Percentiles rank a stretch among this genome's conserved stretches.
phyloP scores from a whole-genome alignment of 495 filamentous ascomycete species.

The Trichodelitschia bisporula region DNA sequence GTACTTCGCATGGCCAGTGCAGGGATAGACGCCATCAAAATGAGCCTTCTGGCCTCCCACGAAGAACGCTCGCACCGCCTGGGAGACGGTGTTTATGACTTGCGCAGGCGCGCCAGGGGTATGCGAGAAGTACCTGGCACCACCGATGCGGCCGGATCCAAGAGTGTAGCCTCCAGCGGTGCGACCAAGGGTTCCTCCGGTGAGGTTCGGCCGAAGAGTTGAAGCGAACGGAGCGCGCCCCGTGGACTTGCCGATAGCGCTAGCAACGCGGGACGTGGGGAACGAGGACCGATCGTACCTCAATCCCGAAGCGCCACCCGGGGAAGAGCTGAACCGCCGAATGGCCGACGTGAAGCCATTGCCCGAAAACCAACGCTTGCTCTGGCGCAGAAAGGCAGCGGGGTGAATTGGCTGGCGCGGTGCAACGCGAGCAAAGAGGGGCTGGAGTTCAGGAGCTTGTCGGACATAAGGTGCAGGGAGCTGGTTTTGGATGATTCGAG shows the following conservation, averaged over 20 bases:
- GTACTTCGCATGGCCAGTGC: slow-evolving; percentile 52
- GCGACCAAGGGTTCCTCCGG: slow-evolving; percentile 62
- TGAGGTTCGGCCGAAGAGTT: slow-evolving; percentile 75
- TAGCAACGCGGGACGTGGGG: slow-evolving; percentile 37
- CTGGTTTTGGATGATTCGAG: too few species aligned
- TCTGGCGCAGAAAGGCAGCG: slow-evolving; percentile 43
- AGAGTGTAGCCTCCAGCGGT: slow-evolving; percentile 69
- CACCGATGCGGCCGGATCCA: slow-evolving; percentile 41
- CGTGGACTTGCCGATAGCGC: slow-evolving; percentile 37
- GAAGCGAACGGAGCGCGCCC: slow-evolving; percentile 70
- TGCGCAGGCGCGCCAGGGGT: slow-evolving; percentile 62
- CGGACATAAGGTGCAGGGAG: too few species aligned
- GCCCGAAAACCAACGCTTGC: slow-evolving; percentile 43
- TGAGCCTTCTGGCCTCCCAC: slow-evolving; percentile 67
- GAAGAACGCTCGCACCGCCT: slow-evolving; percentile 71
- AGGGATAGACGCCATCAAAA: slow-evolving; percentile 45
- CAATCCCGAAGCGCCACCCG: slow-evolving; percentile 16
- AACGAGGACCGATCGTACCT: slow-evolving; percentile 39
- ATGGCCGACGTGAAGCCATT: slow-evolving; percentile 20
- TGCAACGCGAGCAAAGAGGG: slow-evolving; percentile 25
- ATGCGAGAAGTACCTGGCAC: slow-evolving; percentile 75
- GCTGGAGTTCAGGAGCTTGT: slow-evolving; percentile 26
- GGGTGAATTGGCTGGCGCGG: slow-evolving; percentile 49
- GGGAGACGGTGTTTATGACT: slow-evolving; percentile 82
- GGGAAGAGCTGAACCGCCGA: slow-evolving; percentile 35